These are phyloP conservation scores for Gnetum montanum DNA, from an alignment of 75 land plant genomes.

Conservation along the genomic window DNA sequence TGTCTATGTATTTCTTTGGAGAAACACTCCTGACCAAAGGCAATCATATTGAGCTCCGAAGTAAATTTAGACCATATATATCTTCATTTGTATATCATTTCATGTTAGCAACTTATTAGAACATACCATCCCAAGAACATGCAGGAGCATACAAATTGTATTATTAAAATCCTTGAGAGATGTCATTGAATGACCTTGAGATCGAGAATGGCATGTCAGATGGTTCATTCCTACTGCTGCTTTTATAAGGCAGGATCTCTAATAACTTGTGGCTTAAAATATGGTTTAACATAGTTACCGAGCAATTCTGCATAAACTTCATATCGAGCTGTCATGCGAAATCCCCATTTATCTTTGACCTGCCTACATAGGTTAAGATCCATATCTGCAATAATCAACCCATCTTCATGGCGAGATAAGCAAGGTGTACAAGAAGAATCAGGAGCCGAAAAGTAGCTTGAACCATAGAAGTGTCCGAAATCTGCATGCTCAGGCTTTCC, in stretches of 20 bases:
- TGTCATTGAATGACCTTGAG: no score
- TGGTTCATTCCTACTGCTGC: constrained; percentile 3
- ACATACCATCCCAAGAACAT: no score
- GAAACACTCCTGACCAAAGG: no score
- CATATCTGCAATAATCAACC: constrained; percentile 71
- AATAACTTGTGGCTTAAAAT: constrained; percentile 73
- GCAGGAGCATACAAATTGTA: no score
- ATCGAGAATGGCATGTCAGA: neutral
- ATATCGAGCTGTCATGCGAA: constrained; percentile 91
- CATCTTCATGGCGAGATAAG: constrained; percentile 77
- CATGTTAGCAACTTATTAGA: no score
- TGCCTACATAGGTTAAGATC: constrained; percentile 94
- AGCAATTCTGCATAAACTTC: constrained; percentile 67
- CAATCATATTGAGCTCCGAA: no score
- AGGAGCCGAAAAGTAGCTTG: constrained; percentile 85
- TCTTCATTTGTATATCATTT: no score
- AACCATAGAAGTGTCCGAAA: constrained; percentile 97
- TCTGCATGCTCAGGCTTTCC: constrained; percentile 87
- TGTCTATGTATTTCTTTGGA: no score
- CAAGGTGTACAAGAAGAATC: constrained; percentile 95
- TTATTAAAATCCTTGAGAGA: no score
- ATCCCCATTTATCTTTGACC: constrained; percentile 94
- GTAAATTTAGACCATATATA: no score
- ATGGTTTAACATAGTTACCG: constrained; percentile 46
- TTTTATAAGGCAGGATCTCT: constrained; percentile 58